Percentiles rank a stretch among this genome's conserved stretches.
Evolutionary conservation across 306 rosid species (phyloP).

Genomic region (Pyrus betulifolia): DNA sequence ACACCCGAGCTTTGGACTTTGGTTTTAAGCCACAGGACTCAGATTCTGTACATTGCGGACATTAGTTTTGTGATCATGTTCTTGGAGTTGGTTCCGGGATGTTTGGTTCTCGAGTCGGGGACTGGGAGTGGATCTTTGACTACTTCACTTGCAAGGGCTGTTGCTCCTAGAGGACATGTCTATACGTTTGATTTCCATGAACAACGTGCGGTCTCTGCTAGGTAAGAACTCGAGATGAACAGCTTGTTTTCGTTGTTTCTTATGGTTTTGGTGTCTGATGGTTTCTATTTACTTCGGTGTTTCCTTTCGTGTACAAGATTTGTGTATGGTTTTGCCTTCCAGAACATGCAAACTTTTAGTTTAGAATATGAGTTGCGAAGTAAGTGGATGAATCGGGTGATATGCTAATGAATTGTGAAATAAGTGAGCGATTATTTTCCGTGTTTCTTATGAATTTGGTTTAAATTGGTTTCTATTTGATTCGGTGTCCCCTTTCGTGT

Average conservation of each 20-base stretch:
- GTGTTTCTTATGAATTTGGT: no score
- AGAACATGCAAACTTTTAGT: not conserved
- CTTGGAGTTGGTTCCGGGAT: constrained; percentile 78
- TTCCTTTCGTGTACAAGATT: not conserved
- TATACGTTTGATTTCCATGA: constrained; percentile 86
- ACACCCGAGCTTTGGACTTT: constrained; percentile 89
- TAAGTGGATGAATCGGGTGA: not conserved
- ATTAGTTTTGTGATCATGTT: constrained; percentile 73
- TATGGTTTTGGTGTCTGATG: not conserved
- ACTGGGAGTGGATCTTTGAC: constrained; percentile 94
- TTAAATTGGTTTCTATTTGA: no score
- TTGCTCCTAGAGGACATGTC: constrained; percentile 73
- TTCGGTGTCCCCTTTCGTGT: no score
- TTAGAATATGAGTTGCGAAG: not conserved
- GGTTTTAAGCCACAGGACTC: constrained; percentile 81
- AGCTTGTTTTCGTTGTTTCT: not conserved
- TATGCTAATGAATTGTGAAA: no score
- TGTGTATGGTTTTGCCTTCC: not conserved
- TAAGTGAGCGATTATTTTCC: no score
- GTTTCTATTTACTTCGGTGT: not conserved
- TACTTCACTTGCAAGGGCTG: constrained; percentile 76
- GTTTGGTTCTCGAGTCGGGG: constrained; percentile 80
- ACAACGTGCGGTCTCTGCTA: constrained; percentile 78
- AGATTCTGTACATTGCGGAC: constrained; percentile 84
- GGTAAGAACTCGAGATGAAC: constrained; percentile 33